phyloP scores from a whole-genome alignment of 140 eudicot species.

The Senecio squalidus region DNA sequence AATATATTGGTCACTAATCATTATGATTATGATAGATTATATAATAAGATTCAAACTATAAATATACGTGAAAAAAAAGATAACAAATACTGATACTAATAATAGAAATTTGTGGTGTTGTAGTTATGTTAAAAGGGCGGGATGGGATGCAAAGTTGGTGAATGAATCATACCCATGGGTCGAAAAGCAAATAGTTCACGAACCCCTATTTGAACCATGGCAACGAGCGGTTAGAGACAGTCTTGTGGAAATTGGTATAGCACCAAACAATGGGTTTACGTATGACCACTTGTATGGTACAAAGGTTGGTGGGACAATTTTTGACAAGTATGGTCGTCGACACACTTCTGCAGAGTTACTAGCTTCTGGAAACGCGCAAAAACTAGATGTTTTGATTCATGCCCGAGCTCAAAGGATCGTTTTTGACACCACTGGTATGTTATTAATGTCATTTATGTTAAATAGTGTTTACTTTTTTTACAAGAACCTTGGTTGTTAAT shows the following conservation, averaged over 20 bases:
- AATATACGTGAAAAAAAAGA: too few species aligned
- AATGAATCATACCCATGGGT: constrained; percentile 89
- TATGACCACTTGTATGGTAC: constrained; percentile 91
- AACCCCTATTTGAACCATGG: constrained; percentile 64
- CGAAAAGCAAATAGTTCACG: constrained; percentile 75
- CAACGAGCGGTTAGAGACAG: constrained; percentile 74
- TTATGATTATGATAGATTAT: too few species aligned
- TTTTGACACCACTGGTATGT: constrained; percentile 66
- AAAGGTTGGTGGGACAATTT: constrained; percentile 86
- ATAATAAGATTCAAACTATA: too few species aligned
- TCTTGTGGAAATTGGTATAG: constrained; percentile 61
- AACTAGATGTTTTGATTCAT: constrained; percentile 58
- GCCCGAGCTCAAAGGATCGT: constrained; percentile 77
- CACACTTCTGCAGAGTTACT: constrained; percentile 87
- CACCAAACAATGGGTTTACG: constrained; percentile 88
- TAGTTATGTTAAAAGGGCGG: constrained; percentile 54
- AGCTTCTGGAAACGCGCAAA: constrained; percentile 45
- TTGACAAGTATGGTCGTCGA: constrained; percentile 74
- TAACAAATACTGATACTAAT: too few species aligned
- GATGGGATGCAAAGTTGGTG: constrained; percentile 90
- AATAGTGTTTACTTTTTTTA: too few species aligned
- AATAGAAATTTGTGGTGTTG: constrained; percentile 1
- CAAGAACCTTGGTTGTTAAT: too few species aligned
- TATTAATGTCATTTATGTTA: not conserved
- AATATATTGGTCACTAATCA: too few species aligned